Evolutionary conservation across 2,329 filamentous ascomycete genomes (phyloP), one percentile per base, ranked within the genome.

Genomic region (Alternaria ventricosa): DNA sequence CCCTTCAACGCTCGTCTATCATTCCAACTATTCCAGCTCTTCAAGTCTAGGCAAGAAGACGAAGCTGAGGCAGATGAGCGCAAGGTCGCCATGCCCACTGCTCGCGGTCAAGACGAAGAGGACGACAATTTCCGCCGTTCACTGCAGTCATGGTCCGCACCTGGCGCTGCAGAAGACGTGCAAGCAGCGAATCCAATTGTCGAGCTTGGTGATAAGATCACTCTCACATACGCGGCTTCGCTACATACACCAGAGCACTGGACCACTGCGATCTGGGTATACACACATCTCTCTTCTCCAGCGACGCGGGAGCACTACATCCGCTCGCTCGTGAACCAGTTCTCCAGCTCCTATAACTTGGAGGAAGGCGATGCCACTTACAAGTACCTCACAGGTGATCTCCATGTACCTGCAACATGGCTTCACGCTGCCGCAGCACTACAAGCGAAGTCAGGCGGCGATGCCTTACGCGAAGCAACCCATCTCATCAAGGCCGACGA

Each of bases 351-450:
- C 18, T 88, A 96, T 55, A 80, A 81, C 10, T 87, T 89, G 8
- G 82, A 86, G 4, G 85, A 89, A 54, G 83, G 85, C 9, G 85
- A 86, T 65, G 76, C 81, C 15, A 85, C 81, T 57, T 93, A 89
- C 79, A 82, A 80, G 11, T 85, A 86, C 13, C 83, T 96, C 22
- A 87, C 87, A 0, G 82, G 86, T 47, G 88, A 87, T 30, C 87
- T 94, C 57, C 87, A 88, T 66, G 87, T 98, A 45, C 93, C 95
- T 0, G 80, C 85, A 1, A 79, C 86, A 4, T 97, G 95, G 94
- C 86, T 98, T 55, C 97, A 92, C 89, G 88, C 93, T 63, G 93
- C 96, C 18, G 92, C 94, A 75, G 94, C 94, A 12, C 85, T 95
- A 13, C 91, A 91, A 79, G 94, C 93, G 80, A 91, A 92, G 65